Conservation (phyloP, 371 early-diverging fungal genomes). For the Dipsacomyces acuminosporus region DNA sequence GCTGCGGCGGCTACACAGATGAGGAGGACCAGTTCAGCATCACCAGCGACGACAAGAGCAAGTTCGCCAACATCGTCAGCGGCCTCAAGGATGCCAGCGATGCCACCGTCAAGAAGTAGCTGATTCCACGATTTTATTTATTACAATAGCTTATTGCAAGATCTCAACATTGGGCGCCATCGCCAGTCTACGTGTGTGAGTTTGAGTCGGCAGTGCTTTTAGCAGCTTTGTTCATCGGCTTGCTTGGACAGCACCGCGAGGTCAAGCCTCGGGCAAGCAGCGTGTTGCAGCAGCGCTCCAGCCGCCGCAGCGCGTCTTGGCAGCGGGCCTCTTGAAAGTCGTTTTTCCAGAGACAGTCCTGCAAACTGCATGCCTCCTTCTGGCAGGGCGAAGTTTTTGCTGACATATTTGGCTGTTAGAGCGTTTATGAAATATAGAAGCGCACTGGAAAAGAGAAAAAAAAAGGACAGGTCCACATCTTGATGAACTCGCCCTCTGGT, state of each 20-base stretch:
- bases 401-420: no score
- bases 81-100: slow-evolving; percentile 7
- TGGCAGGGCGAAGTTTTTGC: slow-evolving; percentile 50
- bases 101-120: not conserved
- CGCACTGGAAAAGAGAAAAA: no score
- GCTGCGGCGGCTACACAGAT: slow-evolving; percentile 12
- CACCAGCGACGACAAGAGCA: slow-evolving; percentile 8
- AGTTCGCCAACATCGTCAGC: slow-evolving; percentile 10
- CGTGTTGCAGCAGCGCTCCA: slow-evolving; percentile 58
- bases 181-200: no score
- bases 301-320: slow-evolving; percentile 51
- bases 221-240: slow-evolving; percentile 5
- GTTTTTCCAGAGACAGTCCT: slow-evolving; percentile 60
- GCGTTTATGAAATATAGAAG: no score
- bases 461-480: no score
- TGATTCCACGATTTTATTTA: slow-evolving; percentile 41
- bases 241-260: slow-evolving; percentile 61
- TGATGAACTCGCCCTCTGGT: no score
- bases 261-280: slow-evolving; percentile 54
- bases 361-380: slow-evolving; percentile 63
- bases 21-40: slow-evolving; percentile 9
- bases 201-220: no score
- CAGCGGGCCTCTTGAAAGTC: slow-evolving; percentile 67
- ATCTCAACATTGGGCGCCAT: no score
- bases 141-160: no score